These are phyloP conservation scores for Alternaria longipes DNA, from an alignment of 2,329 filamentous ascomycete genomes.

Conservation along the genomic window DNA sequence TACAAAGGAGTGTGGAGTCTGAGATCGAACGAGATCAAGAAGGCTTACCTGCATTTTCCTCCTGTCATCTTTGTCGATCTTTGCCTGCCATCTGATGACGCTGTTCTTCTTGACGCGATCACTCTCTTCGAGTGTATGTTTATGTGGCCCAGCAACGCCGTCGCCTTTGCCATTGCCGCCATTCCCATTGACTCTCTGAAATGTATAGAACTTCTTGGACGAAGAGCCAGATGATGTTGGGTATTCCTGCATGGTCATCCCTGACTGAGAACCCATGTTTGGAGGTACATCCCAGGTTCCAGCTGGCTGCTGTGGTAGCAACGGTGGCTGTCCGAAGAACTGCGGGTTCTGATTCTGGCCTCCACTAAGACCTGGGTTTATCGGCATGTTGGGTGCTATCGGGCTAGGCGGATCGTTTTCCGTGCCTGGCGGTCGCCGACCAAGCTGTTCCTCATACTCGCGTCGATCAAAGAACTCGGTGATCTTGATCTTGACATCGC, in stretches of 20 bases:
- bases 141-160: slow-evolving; percentile 75
- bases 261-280: slow-evolving; percentile 23
- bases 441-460: slow-evolving; percentile 47
- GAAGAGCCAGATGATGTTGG: slow-evolving; percentile 14
- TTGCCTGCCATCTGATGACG: slow-evolving; percentile 71
- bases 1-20: slow-evolving; percentile 4
- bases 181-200: slow-evolving; percentile 80
- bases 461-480: slow-evolving; percentile 76
- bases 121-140: slow-evolving; percentile 75
- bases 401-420: slow-evolving; percentile 21
- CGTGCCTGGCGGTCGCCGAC: slow-evolving; percentile 35
- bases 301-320: slow-evolving; percentile 26
- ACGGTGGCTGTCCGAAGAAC: slow-evolving; percentile 35
- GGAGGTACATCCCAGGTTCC: slow-evolving; percentile 37
- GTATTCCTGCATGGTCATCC: slow-evolving; percentile 28
- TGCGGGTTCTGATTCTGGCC: slow-evolving; percentile 23
- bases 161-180: slow-evolving; percentile 77
- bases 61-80: slow-evolving; percentile 68
- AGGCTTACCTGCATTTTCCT: slow-evolving; percentile 62
- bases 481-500: slow-evolving; percentile 87
- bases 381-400: slow-evolving; percentile 10
- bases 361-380: slow-evolving; percentile 3
- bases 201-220: slow-evolving; percentile 65
- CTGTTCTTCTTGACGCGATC: slow-evolving; percentile 85
- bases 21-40: neutral